Evolutionary conservation across 106 monocot species (phyloP), one percentile per base, ranked within the genome.

Genomic region (Acanthochlamys bracteata): DNA sequence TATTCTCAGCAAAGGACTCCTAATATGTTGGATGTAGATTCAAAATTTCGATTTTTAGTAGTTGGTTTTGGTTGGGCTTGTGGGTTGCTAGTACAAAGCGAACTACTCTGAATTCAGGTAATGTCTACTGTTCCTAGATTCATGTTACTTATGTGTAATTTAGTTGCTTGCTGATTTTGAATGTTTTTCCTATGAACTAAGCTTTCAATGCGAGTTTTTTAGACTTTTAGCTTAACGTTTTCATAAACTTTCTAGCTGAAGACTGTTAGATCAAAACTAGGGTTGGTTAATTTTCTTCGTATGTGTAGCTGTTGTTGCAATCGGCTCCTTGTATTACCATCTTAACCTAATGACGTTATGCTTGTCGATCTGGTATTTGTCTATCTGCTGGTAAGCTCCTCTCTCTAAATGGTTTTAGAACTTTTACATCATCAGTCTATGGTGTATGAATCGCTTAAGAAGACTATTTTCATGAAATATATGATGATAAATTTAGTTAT

Each of bases 361-460:
- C 98, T 99, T 71, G 92, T 99, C n/a, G n/a, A n/a, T n/a, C 19
- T 99, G 98, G 98, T 92, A 99, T 73, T 83, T n/a, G n/a, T n/a
- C n/a, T n/a, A 92, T 11, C 63, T 99, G 58, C 98, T 92, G 45
- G 98, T 92, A 69, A 79, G 82, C 58, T 64, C 27, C 4, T 19
- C 11, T 20, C 20, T 55, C 4, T 55, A 20, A 55, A 15, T 14
- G 12, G 3, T 49, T 49, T 49, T 49, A 49, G 49, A 10, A 3
- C 49, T 49, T 49, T 49, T 49, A 49, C 49, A 2, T 49, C 3
- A 9, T 45, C 10, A 45, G 12, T 2, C 17, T 49, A 49, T 17
- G 1, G 17, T 12, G 2, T 49, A 49, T 17, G 12, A 49, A 1
- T 49, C 10, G 49, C 17, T 49, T 33, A 33, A 33, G 33, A 33